Evolutionary conservation across 164 flowering plant genomes (phyloP).

Genomic region (Protea cynaroides): DNA sequence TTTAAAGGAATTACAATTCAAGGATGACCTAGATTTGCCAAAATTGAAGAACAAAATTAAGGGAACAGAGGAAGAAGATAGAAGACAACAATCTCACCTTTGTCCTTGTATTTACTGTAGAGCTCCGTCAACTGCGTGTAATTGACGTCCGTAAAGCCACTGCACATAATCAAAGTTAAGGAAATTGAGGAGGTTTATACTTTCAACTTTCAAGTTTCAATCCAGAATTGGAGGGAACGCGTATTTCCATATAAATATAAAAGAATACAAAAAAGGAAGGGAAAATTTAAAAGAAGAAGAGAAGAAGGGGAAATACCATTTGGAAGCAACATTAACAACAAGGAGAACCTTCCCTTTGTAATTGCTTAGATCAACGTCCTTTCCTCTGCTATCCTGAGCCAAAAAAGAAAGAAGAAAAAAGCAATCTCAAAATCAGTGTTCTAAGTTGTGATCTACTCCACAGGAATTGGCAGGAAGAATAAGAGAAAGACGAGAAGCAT

Average conservation of each 20-base stretch:
- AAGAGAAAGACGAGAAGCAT: too few species aligned
- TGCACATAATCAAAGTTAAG: slow-evolving; percentile 18
- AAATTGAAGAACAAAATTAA: too few species aligned
- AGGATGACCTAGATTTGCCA: too few species aligned
- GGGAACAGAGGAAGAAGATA: neutral
- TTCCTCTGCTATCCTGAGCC: slow-evolving; percentile 59
- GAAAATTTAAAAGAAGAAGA: neutral
- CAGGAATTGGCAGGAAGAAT: too few species aligned
- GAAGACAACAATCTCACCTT: slow-evolving; percentile 31
- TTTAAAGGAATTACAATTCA: too few species aligned
- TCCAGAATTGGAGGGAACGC: neutral
- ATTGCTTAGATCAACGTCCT: slow-evolving; percentile 53
- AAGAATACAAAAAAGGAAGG: neutral
- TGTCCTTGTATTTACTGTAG: slow-evolving; percentile 59
- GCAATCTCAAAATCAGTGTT: too few species aligned
- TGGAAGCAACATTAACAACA: slow-evolving; percentile 88
- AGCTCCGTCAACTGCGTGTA: slow-evolving; percentile 79
- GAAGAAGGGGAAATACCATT: slow-evolving; percentile 43
- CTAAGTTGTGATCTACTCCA: too few species aligned
- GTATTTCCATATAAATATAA: neutral
- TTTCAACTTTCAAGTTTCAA: neutral
- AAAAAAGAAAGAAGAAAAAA: slow-evolving; percentile 1
- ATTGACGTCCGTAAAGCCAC: slow-evolving; percentile 64
- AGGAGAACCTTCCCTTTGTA: slow-evolving; percentile 81
- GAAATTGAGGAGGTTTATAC: neutral